A percentile compares a stretch with the other conserved stretches of the same genome.
Evolutionary conservation across 495 filamentous ascomycete species (phyloP).

Genomic region (Geopyxis carbonaria): DNA sequence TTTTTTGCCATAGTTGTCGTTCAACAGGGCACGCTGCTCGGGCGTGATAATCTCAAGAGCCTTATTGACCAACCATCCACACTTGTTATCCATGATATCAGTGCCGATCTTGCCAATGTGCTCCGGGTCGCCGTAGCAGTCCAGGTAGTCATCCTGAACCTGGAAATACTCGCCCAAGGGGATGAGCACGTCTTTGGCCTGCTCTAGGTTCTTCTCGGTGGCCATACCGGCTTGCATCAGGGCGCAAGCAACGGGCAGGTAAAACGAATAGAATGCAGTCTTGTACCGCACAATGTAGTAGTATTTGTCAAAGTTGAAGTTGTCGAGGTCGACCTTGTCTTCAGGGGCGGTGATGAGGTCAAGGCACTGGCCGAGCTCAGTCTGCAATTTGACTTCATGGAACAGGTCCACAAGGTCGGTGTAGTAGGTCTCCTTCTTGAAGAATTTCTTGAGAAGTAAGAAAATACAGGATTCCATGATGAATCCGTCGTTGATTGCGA

Average conservation of each 20-base stretch:
- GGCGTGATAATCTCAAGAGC: conserved; percentile 59
- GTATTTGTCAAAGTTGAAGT: conserved; percentile 91
- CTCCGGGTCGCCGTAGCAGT: conserved; percentile 83
- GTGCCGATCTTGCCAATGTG: conserved; percentile 95
- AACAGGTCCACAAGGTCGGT: conserved; percentile 84
- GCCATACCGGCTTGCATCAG: conserved; percentile 66
- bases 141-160: conserved; percentile 95
- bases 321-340: conserved; percentile 72
- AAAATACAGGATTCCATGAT: conserved; percentile 87
- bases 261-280: conserved; percentile 97
- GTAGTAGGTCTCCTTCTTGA: conserved; percentile 69
- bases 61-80: conserved; percentile 92
- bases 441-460: conserved; percentile 78
- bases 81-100: conserved; percentile 98
- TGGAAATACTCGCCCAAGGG: conserved; percentile 99
- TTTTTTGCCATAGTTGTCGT: conserved; percentile 82
- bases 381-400: conserved; percentile 55
- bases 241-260: conserved; percentile 88
- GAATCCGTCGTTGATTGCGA: conserved; percentile 97
- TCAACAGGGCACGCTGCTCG: conserved; percentile 65
- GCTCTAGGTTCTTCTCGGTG: conserved; percentile 65
- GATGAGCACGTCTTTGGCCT: conserved; percentile 79
- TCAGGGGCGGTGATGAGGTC: conserved; percentile 93
- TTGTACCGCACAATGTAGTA: conserved; percentile 98
- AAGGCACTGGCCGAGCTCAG: conserved; percentile 83